Evolutionary conservation across 129 eudicot genomes (phyloP).

Genomic region (Flaveria robusta): DNA sequence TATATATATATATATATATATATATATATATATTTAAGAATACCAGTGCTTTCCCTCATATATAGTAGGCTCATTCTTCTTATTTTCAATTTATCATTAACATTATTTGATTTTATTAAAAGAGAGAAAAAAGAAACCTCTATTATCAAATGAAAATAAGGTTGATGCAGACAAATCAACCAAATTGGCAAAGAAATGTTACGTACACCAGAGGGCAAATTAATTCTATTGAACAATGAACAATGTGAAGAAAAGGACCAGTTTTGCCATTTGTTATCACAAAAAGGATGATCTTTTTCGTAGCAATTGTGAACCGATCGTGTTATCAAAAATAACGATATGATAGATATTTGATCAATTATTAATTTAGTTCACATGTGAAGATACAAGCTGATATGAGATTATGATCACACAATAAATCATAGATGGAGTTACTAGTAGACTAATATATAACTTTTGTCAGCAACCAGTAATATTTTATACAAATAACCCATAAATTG

Average conservation of each 20-base stretch:
- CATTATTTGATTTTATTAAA: neutral
- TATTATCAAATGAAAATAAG: neutral
- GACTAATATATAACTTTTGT: neutral
- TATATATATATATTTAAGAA: too few relatives aligned
- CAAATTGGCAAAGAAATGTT: conserved; percentile 11
- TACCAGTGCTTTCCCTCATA: too few relatives aligned
- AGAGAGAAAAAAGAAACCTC: neutral
- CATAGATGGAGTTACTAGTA: neutral
- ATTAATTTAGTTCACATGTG: neutral
- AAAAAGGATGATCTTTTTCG: conserved; percentile 14
- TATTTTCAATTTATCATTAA: too few relatives aligned
- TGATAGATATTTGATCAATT: neutral
- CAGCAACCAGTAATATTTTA: neutral
- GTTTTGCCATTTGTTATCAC: conserved; percentile 21
- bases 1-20: too few relatives aligned
- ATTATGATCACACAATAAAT: neutral
- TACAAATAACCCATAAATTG: neutral
- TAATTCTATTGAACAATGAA: neutral
- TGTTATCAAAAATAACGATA: conserved; percentile 9
- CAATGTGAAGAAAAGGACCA: conserved; percentile 19
- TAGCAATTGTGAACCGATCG: neutral
- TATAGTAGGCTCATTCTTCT: too few relatives aligned
- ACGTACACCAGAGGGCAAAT: conserved; percentile 22
- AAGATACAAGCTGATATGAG: neutral
- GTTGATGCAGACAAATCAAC: neutral